Percentiles rank a stretch among this genome's conserved stretches.
These are phyloP conservation scores for Closterium sp. DNA, from an alignment of 139 green algal genomes.

Conservation along the genomic window DNA sequence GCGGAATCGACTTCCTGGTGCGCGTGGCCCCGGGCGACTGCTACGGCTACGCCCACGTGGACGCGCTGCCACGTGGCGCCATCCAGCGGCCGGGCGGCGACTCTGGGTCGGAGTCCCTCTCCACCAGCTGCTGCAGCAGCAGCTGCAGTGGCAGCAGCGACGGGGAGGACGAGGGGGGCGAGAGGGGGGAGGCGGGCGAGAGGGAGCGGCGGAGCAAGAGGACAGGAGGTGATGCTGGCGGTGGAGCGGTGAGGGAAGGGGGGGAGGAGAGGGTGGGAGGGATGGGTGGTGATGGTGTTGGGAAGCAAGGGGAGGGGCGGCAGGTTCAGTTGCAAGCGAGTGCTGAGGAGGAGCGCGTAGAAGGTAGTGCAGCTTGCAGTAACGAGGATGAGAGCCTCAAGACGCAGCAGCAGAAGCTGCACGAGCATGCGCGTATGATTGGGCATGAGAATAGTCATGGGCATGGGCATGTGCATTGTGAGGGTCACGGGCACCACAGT, in stretches of 20 bases:
- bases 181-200: not conserved
- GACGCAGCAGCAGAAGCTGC: too few relatives aligned
- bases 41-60: slow-evolving; percentile 22
- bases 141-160: slow-evolving; percentile 10
- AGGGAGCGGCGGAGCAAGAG: not conserved
- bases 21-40: slow-evolving; percentile 18
- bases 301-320: not conserved
- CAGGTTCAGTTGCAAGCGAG: too few relatives aligned
- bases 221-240: not conserved
- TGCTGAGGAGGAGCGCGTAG: too few relatives aligned
- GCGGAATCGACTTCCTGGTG: slow-evolving; percentile 43
- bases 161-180: not conserved
- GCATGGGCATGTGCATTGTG: too few relatives aligned
- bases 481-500: too few relatives aligned
- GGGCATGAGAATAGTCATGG: too few relatives aligned
- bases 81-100: slow-evolving; percentile 13
- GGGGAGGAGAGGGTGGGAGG: not conserved
- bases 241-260: not conserved
- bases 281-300: not conserved
- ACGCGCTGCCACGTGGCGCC: slow-evolving; percentile 1
- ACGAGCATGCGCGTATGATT: not conserved
- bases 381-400: too few relatives aligned
- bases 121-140: slow-evolving; percentile 7
- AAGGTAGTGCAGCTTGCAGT: too few relatives aligned
- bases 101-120: not conserved